Base-by-base conservation (phyloP, 495 filamentous ascomycete species). In the Xylaria grammica region DNA sequence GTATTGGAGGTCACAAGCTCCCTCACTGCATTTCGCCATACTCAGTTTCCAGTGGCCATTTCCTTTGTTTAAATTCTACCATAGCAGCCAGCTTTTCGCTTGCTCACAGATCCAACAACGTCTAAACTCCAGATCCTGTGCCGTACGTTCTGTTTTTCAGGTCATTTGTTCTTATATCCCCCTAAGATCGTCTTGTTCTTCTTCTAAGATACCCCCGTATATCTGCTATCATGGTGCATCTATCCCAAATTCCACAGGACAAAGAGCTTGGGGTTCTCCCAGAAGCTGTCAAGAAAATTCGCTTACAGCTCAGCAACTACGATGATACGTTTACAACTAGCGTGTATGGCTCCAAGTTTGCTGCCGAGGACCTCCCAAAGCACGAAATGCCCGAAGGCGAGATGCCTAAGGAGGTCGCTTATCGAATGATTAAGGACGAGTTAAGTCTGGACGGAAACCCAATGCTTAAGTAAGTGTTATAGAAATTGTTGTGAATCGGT, bases 391-490 rank as follows among this genome's bases (percentile, higher is more conserved):
- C 93, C n/a, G 93, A 96, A 70, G 67, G 75, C 7, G 91, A 94
- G 76, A 94, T 94, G 92, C 92, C 92, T 46, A 89, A 87, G 63
- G 91, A 96, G 68, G 82, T 94, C n/a, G 93, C 93, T 13, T 94
- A 96, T 75, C 89, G 92, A 46, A 91, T 96, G 91, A 97, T 97
- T 80, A 94, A 93, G 79, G 93, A 97, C 72, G 92, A 97, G 71
- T 77, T 96, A 69, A 93, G 89, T 67, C 78, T 96, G 65, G 93
- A 97, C 74, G 91, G 91, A n/a, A 96, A 93, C 61, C 90, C 91
- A 11, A 90, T 91, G 84, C 84, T 93, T 63, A 94, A 96, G 87
- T 90, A 84, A 68, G 88, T 75, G 7, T 63, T 57, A 22, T 19
- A 26, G 9, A 44, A n/a, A 9, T 49, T 20, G n/a, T 38, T 54